Evolutionary conservation across 2,329 filamentous ascomycete species (phyloP).

Genomic region (Alternaria dauci): DNA sequence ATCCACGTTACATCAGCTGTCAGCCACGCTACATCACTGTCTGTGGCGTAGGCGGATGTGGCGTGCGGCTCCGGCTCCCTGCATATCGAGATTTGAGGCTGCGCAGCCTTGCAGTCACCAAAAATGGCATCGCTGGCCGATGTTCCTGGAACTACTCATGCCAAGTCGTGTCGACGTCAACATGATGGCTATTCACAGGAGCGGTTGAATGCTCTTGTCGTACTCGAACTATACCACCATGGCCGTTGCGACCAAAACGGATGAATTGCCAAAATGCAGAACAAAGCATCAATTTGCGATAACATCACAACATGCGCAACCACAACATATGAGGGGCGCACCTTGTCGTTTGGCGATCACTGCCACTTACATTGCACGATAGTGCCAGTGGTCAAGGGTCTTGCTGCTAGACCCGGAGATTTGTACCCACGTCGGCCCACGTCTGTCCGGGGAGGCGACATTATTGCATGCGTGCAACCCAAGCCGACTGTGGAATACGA

Average conservation of each 20-base stretch:
- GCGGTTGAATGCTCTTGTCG: background rate
- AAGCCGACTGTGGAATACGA: constrained; percentile 6
- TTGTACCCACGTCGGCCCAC: constrained; percentile 7
- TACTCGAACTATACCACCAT: background rate
- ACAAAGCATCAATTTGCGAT: constrained; percentile 1
- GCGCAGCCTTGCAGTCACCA: constrained; percentile 23
- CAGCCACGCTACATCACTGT: background rate
- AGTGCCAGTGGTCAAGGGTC: background rate
- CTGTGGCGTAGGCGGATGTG: constrained; percentile 18
- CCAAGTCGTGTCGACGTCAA: background rate
- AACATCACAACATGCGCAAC: background rate
- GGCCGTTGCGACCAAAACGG: background rate
- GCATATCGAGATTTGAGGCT: background rate
- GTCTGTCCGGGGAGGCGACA: background rate
- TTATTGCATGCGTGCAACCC: constrained; percentile 10
- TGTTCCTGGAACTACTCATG: background rate
- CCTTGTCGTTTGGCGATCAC: constrained; percentile 6
- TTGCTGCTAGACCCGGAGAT: constrained; percentile 8
- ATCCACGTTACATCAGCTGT: background rate
- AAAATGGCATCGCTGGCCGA: constrained; percentile 12
- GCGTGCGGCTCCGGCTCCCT: constrained; percentile 24
- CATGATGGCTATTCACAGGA: background rate
- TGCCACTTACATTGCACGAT: constrained; percentile 2
- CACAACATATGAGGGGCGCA: background rate
- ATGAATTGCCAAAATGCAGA: background rate